Evolutionary conservation across 352 stramenopile genomes (phyloP), one percentile per base, ranked within the genome.

Genomic region (Pythium biforme): DNA sequence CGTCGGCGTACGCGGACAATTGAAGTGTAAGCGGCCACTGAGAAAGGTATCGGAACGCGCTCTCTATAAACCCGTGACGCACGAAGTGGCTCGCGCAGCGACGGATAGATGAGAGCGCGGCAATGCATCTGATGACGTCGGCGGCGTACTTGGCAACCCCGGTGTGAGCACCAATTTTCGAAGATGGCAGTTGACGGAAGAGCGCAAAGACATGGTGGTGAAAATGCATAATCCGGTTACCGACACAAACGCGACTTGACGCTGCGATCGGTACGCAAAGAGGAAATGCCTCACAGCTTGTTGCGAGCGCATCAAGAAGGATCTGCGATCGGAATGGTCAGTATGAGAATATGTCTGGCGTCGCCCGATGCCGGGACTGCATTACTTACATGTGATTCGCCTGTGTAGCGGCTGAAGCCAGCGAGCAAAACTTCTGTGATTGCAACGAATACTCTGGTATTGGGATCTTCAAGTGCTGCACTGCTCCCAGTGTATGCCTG

Each of bases 31-130:
- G 15, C 29, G 53, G 27, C 19, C 53, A 27, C 11, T 37, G n/a
- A 20, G 31, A 46, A 15, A 59, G 27, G 14, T 51, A 51, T 3
- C 27, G 23, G n/a, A 59, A 59, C 25, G 53, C 37, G 23, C 51
- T 34, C 7, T 59, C 53, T 3, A 31, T 15, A 10, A 59, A 29
- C 22, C 39, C 53, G n/a, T 59, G 53, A 20, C 43, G 15, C 25
- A 51, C 26, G n/a, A 59, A 59, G 31, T 51, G 39, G 7, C 15
- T 40, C 8, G 25, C 22, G 15, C 34, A 39, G 31, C 33, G 11
- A 29, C 6, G 26, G 4, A 4, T n/a, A 37, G 51, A 29, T 25
- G 43, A 49, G 4, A 58, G 15, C 3, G 19, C 51, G 3, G 31
- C n/a, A 27, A 58, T 48, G 17, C 51, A 58, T 10, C 51, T 31